These are phyloP conservation scores for Seiridium cupressi DNA, from an alignment of 2,329 filamentous ascomycete genomes.

Conservation along the genomic window DNA sequence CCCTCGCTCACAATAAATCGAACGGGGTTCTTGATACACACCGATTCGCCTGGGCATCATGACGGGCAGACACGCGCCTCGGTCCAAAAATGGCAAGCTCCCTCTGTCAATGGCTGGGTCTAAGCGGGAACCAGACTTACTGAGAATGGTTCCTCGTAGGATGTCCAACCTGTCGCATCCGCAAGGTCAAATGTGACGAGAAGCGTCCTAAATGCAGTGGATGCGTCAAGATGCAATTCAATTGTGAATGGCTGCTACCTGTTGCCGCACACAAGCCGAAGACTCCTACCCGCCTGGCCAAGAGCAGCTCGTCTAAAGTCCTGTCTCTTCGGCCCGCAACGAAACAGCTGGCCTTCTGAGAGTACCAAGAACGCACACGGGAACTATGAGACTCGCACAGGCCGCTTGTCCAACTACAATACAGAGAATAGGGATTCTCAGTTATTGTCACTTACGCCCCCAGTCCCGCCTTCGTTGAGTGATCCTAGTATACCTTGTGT, in stretches of 20 bases:
- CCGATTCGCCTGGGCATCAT: background rate
- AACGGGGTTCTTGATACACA: no score
- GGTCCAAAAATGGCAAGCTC: constrained; percentile 2
- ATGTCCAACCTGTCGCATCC: constrained; percentile 10
- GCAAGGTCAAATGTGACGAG: constrained; percentile 13
- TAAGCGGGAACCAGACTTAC: background rate
- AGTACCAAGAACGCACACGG: no score
- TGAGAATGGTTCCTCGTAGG: background rate
- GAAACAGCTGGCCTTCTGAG: no score
- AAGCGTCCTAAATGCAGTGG: constrained; percentile 1
- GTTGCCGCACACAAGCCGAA: background rate
- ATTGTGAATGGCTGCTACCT: constrained; percentile 6
- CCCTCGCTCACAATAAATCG: background rate
- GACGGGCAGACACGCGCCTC: background rate
- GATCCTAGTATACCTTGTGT: background rate
- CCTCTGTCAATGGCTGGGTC: background rate
- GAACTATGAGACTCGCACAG: background rate
- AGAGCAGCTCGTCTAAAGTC: no score
- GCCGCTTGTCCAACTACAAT: background rate
- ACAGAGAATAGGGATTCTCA: background rate
- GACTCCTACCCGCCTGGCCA: background rate
- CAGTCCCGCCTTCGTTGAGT: background rate
- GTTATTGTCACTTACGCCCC: background rate
- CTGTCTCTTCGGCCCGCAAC: no score
- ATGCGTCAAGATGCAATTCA: constrained; percentile 2